Base-by-base conservation (phyloP, 2,329 filamentous ascomycete species). In the Beauveria varroae region DNA sequence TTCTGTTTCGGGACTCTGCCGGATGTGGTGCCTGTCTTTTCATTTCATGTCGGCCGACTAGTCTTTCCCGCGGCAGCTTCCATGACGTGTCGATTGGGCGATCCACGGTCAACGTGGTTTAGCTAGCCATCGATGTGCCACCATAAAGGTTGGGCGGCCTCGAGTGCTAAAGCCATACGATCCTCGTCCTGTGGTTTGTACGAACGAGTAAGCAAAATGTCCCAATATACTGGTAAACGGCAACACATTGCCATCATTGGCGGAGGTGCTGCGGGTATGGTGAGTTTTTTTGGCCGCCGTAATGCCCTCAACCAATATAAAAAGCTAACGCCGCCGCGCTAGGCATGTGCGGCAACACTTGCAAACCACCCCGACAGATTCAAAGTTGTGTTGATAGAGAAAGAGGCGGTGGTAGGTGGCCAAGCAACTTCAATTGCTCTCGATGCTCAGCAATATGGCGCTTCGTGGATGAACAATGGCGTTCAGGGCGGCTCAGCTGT, bases 281-380 rank as follows among this genome's bases (percentile, higher is more conserved):
- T 81, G 65, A 62, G 68, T 51, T n/a, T 26, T n/a, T 26, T 34
- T 30, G 26, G 16, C 28, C 4, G 28, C 1, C 16, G 3, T 14
- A 22, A n/a, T n/a, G 30, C 43, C 55, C 26, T 41, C 34, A 24
- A 12, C 5, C 30, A n/a, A 47, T 41, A 43, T 22, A 34, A 12
- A 61, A 28, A 37, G 22, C 24, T 47, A 26, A 60, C 62, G 18
- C 16, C 62, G 43, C 22, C 7, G 44, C 50, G 8, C 41, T 57
- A 81, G 86, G 84, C 84, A 60, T 89, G 86, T 70, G 86, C 87
- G 12, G 80, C 86, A 34, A 86, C 87, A 34, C 78, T 90, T 30
- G 80, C 85, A 52, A 81, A 87, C 53, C 85, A 89, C 64, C 83
- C 83, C 0, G 81, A 87, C 43, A 82, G 81, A 64, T 90, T 87